A percentile compares a stretch with the other conserved stretches of the same genome.
phyloP scores from a whole-genome alignment of 441 rosid genomes.

The Flueggea neowawraea region DNA sequence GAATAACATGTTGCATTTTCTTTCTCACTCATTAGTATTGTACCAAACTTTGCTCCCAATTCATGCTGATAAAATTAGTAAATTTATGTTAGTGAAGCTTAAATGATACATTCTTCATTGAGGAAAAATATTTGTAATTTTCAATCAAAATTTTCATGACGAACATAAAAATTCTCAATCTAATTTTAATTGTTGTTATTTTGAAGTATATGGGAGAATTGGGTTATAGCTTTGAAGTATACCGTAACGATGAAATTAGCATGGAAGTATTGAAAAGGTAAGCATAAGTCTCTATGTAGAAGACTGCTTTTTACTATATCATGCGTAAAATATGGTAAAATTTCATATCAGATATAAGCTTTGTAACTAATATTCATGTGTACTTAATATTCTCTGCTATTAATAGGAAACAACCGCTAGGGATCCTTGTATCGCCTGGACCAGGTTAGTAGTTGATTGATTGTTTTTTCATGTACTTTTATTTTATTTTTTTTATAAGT shows the following conservation, averaged over 20 bases:
- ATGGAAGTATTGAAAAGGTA: conserved; percentile 83
- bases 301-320: background rate
- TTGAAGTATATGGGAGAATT: conserved; percentile 89
- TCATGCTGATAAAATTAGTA: background rate
- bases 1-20: no score
- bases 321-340: background rate
- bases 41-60: no score
- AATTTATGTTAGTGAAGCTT: background rate
- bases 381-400: background rate
- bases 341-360: background rate
- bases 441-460: conserved; percentile 49
- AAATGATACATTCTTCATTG: background rate
- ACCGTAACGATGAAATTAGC: conserved; percentile 85
- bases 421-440: conserved; percentile 92
- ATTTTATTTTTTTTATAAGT: background rate
- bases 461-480: background rate
- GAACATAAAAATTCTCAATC: no score
- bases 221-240: conserved; percentile 83
- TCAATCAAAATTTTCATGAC: no score
- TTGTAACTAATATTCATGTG: no score
- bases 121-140: background rate
- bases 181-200: background rate
- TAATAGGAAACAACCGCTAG: conserved; percentile 89
- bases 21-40: no score
- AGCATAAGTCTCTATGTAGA: background rate